A percentile compares a stretch with the other conserved stretches of the same genome.
Evolutionary conservation across 768 basidiomycete genomes (phyloP).

Genomic region (Lentinus brumalis): DNA sequence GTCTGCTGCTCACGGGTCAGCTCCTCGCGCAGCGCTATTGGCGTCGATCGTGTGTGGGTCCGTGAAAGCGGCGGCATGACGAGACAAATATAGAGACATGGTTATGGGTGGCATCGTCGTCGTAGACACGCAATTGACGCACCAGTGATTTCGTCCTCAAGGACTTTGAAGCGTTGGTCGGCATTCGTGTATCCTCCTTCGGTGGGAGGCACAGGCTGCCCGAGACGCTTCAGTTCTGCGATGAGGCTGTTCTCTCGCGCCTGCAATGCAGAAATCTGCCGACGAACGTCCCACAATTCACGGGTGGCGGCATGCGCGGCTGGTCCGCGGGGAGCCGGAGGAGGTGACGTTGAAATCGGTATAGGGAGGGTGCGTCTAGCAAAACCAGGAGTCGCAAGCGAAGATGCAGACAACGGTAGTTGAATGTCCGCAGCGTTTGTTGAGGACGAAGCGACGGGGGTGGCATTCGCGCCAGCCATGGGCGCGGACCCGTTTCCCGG

Average conservation of each 20-base stretch:
- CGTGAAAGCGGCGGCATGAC: not conserved
- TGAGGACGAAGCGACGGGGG: not conserved
- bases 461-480: not conserved
- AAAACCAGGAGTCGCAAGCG: not conserved
- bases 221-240: constrained; percentile 16
- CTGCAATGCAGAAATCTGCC: constrained; percentile 29
- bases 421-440: not conserved
- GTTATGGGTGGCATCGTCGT: not conserved
- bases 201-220: constrained; percentile 6
- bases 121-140: constrained; percentile 1
- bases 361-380: constrained; percentile 7
- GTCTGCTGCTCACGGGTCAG: constrained; percentile 21
- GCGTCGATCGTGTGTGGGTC: not conserved
- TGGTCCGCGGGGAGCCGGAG: not conserved
- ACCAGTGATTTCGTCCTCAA: constrained; percentile 21
- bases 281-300: constrained; percentile 31
- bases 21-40: constrained; percentile 24
- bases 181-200: constrained; percentile 1
- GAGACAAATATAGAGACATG: not conserved
- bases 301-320: constrained; percentile 17
- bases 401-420: not conserved
- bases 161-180: not conserved
- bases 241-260: constrained; percentile 22
- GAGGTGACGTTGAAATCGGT: not conserved
- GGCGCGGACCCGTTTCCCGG: not conserved